Evolutionary conservation across 2,329 filamentous ascomycete species (phyloP).

Genomic region (Aureobasidium mangrovei): DNA sequence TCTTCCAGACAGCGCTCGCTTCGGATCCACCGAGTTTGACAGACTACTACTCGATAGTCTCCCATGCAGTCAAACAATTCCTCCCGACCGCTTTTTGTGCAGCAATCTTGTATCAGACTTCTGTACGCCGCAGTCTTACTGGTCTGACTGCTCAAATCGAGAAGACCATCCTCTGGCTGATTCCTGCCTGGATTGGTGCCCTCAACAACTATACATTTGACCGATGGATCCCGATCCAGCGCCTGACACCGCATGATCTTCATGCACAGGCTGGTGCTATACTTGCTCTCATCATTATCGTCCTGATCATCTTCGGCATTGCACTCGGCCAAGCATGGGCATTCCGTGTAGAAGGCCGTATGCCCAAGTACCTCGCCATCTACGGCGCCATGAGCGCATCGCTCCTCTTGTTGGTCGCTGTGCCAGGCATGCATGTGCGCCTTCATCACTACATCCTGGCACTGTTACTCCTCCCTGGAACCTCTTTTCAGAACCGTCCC

Average conservation of each 20-base stretch:
- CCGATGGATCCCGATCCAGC: slow-evolving; percentile 75
- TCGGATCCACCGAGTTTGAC: slow-evolving; percentile 70
- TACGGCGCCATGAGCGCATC: slow-evolving; percentile 59
- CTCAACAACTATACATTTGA: slow-evolving; percentile 93
- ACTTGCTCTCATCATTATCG: slow-evolving; percentile 67
- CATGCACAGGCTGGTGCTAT: slow-evolving; percentile 81
- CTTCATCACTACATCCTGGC: slow-evolving; percentile 94
- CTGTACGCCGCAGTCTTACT: slow-evolving; percentile 60
- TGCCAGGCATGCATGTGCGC: slow-evolving; percentile 72
- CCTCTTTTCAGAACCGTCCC: slow-evolving; percentile 76
- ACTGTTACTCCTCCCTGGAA: slow-evolving; percentile 78
- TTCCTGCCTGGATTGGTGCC: slow-evolving; percentile 80
- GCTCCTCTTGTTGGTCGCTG: slow-evolving; percentile 60
- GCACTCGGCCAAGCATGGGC: slow-evolving; percentile 70
- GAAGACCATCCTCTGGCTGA: slow-evolving; percentile 83
- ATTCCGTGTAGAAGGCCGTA: slow-evolving; percentile 74
- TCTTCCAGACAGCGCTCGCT: slow-evolving; percentile 82
- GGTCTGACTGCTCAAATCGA: slow-evolving; percentile 75
- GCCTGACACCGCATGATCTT: slow-evolving; percentile 80
- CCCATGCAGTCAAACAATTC: slow-evolving; percentile 69
- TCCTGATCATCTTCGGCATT: slow-evolving; percentile 60
- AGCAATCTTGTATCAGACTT: slow-evolving; percentile 79
- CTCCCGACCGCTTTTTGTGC: slow-evolving; percentile 80
- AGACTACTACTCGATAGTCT: slow-evolving; percentile 62
- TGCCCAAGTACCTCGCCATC: slow-evolving; percentile 67